phyloP scores from a whole-genome alignment of 2,329 filamentous ascomycete species.

The Coniella lustricola region DNA sequence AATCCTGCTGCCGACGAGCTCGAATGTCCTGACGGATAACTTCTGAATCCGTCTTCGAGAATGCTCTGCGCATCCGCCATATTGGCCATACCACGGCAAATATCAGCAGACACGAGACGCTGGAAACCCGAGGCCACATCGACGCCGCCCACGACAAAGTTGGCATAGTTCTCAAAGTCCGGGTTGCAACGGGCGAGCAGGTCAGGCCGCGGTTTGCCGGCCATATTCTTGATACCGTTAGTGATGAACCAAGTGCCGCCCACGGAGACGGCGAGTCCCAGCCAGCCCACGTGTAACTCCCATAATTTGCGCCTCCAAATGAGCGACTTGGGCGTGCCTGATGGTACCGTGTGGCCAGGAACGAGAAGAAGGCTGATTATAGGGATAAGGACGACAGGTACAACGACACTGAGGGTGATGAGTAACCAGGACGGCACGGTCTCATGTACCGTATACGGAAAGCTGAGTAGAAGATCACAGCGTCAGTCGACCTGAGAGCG shows the following conservation, averaged over 20 bases:
- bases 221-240: conserved; percentile 74
- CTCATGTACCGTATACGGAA: conserved; percentile 63
- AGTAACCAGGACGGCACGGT: conserved; percentile 64
- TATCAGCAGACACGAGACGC: conserved; percentile 61
- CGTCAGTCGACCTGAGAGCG: not conserved
- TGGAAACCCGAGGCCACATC: conserved; percentile 49
- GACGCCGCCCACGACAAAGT: conserved; percentile 58
- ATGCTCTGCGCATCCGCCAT: conserved; percentile 38
- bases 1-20: conserved; percentile 73
- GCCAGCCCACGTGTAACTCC: conserved; percentile 82
- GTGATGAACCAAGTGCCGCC: conserved; percentile 73
- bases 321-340: conserved; percentile 53
- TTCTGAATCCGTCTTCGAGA: conserved; percentile 75
- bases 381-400: conserved; percentile 62
- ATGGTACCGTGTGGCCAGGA: conserved; percentile 61
- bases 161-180: conserved; percentile 55
- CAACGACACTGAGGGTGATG: conserved; percentile 52
- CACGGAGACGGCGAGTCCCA: conserved; percentile 70
- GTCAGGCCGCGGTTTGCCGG: conserved; percentile 69
- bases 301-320: conserved; percentile 80
- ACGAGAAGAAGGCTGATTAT: conserved; percentile 63
- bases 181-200: conserved; percentile 73
- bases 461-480: conserved; percentile 36
- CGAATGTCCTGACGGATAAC: conserved; percentile 72
- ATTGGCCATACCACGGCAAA: conserved; percentile 57